Evolutionary conservation across 106 monocot species (phyloP).

Genomic region (Posidonia australis): DNA sequence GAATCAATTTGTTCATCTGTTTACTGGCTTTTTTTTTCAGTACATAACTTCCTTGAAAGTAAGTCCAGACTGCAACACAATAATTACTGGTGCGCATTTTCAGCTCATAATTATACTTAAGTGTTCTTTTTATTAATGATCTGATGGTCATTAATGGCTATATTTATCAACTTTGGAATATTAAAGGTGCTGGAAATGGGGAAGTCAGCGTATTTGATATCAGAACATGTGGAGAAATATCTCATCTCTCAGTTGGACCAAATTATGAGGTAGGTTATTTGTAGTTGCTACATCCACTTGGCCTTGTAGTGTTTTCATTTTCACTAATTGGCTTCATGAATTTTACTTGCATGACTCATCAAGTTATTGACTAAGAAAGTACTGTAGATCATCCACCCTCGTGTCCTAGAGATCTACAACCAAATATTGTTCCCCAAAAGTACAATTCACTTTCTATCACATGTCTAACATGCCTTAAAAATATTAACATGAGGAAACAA

Average conservation of each 20-base stretch:
- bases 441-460: no score
- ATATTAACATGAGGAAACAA: no score
- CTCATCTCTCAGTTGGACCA: conserved; percentile 62
- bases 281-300: no score
- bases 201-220: conserved; percentile 71
- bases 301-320: no score
- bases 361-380: no score
- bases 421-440: no score
- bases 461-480: no score
- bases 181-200: conserved; percentile 72
- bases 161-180: background rate
- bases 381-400: no score
- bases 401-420: no score
- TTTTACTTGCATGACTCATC: no score
- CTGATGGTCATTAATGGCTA: background rate
- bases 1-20: no score
- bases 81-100: conserved; percentile 50
- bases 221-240: conserved; percentile 50
- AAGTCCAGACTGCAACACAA: conserved; percentile 41
- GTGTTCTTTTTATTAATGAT: background rate
- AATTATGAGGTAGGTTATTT: conserved; percentile 37
- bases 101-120: background rate
- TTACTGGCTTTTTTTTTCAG: conserved; percentile 27
- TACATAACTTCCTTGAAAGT: conserved; percentile 66
- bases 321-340: no score